phyloP scores from a whole-genome alignment of 257 asterid genomes.

The Lantana camara region DNA sequence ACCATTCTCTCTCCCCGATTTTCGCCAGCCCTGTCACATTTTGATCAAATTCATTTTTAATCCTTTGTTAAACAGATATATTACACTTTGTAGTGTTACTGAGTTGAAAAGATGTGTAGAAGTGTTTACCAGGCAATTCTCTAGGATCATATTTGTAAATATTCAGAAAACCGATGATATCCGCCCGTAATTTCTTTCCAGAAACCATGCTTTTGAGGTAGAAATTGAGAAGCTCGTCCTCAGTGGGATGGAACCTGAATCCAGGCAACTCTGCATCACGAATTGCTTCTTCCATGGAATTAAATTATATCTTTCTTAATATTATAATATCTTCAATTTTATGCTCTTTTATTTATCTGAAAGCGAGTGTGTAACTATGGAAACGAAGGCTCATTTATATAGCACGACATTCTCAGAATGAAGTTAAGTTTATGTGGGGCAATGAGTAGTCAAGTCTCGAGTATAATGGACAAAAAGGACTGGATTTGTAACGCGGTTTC shows the following conservation, averaged over 20 bases:
- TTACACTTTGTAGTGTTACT: too few relatives aligned
- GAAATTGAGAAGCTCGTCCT: conserved; percentile 68
- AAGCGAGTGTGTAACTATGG: not conserved
- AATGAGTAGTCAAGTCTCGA: conserved; percentile 4
- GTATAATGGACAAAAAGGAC: conserved; percentile 7
- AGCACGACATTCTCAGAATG: too few relatives aligned
- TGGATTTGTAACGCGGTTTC: conserved; percentile 35
- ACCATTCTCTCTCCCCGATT: conserved; percentile 82
- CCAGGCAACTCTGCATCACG: conserved; percentile 55
- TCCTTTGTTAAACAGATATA: too few relatives aligned
- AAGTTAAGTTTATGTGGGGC: not conserved
- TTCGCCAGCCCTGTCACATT: conserved; percentile 78
- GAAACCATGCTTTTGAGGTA: conserved; percentile 53
- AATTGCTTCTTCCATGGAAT: conserved; percentile 36
- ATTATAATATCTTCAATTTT: not conserved
- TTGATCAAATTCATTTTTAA: too few relatives aligned
- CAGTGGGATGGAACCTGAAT: conserved; percentile 81
- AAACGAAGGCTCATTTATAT: too few relatives aligned
- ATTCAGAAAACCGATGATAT: conserved; percentile 65
- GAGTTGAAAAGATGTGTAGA: not conserved
- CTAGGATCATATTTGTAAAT: conserved; percentile 68
- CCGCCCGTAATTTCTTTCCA: conserved; percentile 45
- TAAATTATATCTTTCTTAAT: too few relatives aligned
- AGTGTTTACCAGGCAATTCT: conserved; percentile 64
- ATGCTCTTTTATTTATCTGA: not conserved